Evolutionary conservation across 2,329 filamentous ascomycete species (phyloP).

Genomic region (Exophiala spinifera): DNA sequence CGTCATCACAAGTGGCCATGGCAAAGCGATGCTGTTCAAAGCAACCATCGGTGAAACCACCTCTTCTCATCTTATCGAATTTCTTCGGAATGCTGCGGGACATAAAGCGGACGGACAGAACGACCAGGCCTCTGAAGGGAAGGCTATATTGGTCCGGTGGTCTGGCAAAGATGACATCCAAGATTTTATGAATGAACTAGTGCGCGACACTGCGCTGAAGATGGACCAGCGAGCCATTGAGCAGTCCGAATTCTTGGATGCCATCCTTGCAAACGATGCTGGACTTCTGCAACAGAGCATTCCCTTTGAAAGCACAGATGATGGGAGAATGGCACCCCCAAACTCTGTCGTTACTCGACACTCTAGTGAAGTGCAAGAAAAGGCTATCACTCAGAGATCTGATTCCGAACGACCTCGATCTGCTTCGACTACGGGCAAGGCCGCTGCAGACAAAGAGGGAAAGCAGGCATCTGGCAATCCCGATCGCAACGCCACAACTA

Average conservation of each 20-base stretch:
- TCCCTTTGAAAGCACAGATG: slow-evolving; percentile 44
- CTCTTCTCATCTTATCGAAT: slow-evolving; percentile 72
- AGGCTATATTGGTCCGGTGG: slow-evolving; percentile 73
- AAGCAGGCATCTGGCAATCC: neutral
- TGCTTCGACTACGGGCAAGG: slow-evolving; percentile 31
- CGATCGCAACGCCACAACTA: neutral
- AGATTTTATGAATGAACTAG: slow-evolving; percentile 68
- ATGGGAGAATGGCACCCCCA: slow-evolving; percentile 19
- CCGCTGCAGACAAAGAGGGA: neutral
- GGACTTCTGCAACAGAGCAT: slow-evolving; percentile 67
- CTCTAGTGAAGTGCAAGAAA: slow-evolving; percentile 27
- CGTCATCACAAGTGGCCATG: slow-evolving; percentile 73
- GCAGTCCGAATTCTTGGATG: slow-evolving; percentile 88
- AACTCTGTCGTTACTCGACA: slow-evolving; percentile 12
- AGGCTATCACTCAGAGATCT: slow-evolving; percentile 2
- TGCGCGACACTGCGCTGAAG: slow-evolving; percentile 64
- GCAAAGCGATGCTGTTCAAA: slow-evolving; percentile 71
- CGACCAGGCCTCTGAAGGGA: slow-evolving; percentile 61
- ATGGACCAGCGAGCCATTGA: slow-evolving; percentile 80
- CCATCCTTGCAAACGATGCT: slow-evolving; percentile 78
- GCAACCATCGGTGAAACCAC: slow-evolving; percentile 62
- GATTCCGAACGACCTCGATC: slow-evolving; percentile 21
- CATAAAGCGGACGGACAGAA: slow-evolving; percentile 66
- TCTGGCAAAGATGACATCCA: slow-evolving; percentile 56
- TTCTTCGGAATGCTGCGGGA: slow-evolving; percentile 70